phyloP scores from a whole-genome alignment of 192 early-diverging fungal genomes.

The Gigaspora rosea region DNA sequence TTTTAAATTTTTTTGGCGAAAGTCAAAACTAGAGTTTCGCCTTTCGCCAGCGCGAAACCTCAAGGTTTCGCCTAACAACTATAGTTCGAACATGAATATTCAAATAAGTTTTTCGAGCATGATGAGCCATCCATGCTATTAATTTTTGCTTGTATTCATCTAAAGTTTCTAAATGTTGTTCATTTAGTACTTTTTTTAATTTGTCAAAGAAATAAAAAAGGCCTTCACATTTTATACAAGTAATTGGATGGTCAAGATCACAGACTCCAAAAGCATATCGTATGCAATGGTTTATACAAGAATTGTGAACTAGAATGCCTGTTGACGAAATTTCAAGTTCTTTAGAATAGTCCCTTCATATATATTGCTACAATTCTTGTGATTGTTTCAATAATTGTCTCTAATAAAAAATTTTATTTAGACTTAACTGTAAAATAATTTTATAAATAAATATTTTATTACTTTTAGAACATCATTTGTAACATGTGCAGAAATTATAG shows the following conservation, averaged over 20 bases:
- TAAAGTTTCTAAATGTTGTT: background rate
- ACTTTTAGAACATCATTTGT: background rate
- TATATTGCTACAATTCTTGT: background rate
- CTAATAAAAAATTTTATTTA: background rate
- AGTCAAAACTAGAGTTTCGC: no score
- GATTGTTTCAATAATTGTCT: background rate
- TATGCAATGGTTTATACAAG: constrained; percentile 1
- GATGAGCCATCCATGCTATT: no score
- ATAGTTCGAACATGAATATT: no score
- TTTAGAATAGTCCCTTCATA: background rate
- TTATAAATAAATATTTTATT: background rate
- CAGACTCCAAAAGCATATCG: constrained; percentile 1
- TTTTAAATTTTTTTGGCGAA: no score
- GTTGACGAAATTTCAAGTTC: background rate
- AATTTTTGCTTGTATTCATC: background rate
- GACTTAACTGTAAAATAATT: no score
- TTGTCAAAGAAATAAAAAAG: background rate
- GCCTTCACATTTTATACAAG: background rate
- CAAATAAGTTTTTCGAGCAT: no score
- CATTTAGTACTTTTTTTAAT: background rate
- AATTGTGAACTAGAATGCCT: constrained; percentile 4
- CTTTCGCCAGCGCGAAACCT: no score
- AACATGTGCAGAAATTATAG: constrained; percentile 6
- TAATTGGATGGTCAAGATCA: constrained; percentile 2
- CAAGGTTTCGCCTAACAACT: no score